Evolutionary conservation across 2,329 filamentous ascomycete genomes (phyloP).

Genomic region (Xylariaceae sp.): DNA sequence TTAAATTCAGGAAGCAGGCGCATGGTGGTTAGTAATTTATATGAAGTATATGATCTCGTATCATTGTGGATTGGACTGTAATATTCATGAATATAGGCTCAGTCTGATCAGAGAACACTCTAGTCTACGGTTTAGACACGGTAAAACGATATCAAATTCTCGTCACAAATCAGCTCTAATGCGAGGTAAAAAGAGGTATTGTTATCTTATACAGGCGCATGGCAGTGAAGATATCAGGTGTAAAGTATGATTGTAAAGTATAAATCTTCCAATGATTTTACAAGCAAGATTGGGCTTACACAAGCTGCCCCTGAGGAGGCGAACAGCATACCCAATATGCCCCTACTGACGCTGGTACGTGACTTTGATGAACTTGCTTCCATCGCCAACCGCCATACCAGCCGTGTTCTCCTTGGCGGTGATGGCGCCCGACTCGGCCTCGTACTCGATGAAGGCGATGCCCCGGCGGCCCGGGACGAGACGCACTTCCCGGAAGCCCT

Average conservation of each 20-base stretch:
- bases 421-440: slow-evolving; percentile 82
- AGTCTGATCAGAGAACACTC: no score
- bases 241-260: no score
- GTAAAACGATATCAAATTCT: no score
- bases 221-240: no score
- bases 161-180: no score
- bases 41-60: slow-evolving; percentile 3
- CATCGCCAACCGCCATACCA: slow-evolving; percentile 71
- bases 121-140: no score
- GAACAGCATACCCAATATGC: not conserved
- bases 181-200: no score
- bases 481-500: slow-evolving; percentile 90
- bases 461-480: slow-evolving; percentile 79
- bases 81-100: no score
- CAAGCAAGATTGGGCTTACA: not conserved
- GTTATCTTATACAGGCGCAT: no score
- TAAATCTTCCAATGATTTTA: not conserved
- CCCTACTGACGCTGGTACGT: slow-evolving; percentile 88
- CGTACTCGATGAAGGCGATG: slow-evolving; percentile 96
- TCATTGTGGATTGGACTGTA: not conserved
- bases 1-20: slow-evolving; percentile 16
- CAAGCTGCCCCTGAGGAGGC: not conserved
- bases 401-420: slow-evolving; percentile 89
- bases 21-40: slow-evolving; percentile 9
- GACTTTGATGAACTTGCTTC: slow-evolving; percentile 78